Evolutionary conservation across 2,329 filamentous ascomycete genomes (phyloP).

Genomic region (Fusarium austroafricanum): DNA sequence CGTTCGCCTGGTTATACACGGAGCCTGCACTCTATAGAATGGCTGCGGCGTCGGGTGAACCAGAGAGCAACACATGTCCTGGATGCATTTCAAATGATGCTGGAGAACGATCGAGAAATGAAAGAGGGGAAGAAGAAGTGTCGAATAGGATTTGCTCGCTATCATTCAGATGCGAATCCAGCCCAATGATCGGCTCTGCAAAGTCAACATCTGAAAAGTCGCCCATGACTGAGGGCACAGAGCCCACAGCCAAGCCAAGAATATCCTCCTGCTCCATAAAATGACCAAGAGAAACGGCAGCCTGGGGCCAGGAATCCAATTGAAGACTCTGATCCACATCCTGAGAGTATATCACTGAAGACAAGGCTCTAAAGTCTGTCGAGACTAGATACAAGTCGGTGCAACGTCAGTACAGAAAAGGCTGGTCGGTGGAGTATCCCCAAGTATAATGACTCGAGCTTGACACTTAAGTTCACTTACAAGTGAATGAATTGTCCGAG

Average conservation of each 20-base stretch:
- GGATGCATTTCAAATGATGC: not conserved
- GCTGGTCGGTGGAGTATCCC: slow-evolving; percentile 9
- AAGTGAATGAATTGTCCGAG: slow-evolving; percentile 27
- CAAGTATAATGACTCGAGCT: slow-evolving; percentile 22
- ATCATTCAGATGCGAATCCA: not conserved
- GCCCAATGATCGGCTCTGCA: not conserved
- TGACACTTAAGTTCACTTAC: slow-evolving; percentile 36
- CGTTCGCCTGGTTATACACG: not conserved
- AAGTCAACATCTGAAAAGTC: not conserved
- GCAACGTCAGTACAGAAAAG: slow-evolving; percentile 14
- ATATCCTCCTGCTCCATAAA: slow-evolving; percentile 3
- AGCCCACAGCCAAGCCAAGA: not conserved
- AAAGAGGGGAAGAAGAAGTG: not conserved
- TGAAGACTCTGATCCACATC: slow-evolving; percentile 20
- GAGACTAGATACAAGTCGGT: slow-evolving; percentile 8
- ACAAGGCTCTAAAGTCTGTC: slow-evolving; percentile 17
- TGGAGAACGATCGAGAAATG: not conserved
- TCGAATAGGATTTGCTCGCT: not conserved
- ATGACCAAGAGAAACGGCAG: slow-evolving; percentile 9
- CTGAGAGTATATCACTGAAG: slow-evolving; percentile 2
- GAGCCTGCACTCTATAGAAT: slow-evolving; percentile 35
- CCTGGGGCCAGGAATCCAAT: not conserved
- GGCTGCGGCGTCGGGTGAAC: not conserved
- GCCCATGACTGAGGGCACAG: not conserved
- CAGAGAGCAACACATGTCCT: slow-evolving; percentile 1